Base-by-base conservation (phyloP, 2,329 filamentous ascomycete genomes). In the Aspergillus luchuensis region DNA sequence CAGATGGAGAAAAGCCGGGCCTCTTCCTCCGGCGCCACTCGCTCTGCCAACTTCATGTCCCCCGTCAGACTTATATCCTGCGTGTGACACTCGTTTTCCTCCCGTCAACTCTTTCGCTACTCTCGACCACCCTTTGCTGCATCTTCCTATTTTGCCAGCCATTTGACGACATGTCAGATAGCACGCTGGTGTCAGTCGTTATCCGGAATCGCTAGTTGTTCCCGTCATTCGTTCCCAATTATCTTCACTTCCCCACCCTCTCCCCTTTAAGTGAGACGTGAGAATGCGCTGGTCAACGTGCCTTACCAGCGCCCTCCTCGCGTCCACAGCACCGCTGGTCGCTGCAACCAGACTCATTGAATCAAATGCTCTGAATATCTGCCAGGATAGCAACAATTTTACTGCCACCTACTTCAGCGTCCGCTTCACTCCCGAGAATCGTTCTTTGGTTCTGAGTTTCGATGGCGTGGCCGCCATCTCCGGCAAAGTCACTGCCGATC, bases 341-440 rank as follows among this genome's bases (percentile, higher is more conserved):
- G 80, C 85, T 60, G 89, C 86, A 63, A 82, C 87, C 72, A 84
- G 83, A 64, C 81, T 91, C 71, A 90, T 98, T 71, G 82, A 88
- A 71, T 95, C 93, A 57, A 91, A 85, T 73, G 96, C 93, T 30
- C 84, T 97, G 68, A 92, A 91, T 77, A 84, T 89, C 49, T 97
- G 93, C 78, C 90, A 92, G 81, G 81, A 87, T 59, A 89, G 94
- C 76, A 94, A 90, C 21, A 89, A 88, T 71, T 95, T 97, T 76
- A 90, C 90, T 6, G 92, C 92, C 69, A 92, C 89, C 69, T 83
- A 94, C 59, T 97, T 97, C 85, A 89, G 94, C 69, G 90, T 96
- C 52, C 74, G 83, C 58, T 87, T 88, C 74, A 78, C 80, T 8
- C 72, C 82, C 5, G 79, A 84, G 74, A 95, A 96, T 79, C 82